phyloP scores from a whole-genome alignment of 306 rosid species.

The Quercus parvula region DNA sequence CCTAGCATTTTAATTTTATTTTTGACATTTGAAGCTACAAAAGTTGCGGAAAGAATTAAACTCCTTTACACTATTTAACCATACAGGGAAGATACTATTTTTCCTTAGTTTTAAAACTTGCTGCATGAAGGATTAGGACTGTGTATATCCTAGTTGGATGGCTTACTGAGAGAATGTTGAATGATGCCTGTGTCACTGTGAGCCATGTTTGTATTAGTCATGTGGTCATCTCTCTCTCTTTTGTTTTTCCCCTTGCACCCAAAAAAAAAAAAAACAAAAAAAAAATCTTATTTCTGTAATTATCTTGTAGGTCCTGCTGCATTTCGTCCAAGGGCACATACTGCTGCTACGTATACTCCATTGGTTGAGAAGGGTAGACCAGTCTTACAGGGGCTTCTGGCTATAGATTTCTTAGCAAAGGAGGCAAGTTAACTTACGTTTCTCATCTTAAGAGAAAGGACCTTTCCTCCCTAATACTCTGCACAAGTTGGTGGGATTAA shows the following conservation, averaged over 20 bases:
- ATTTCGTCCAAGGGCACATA: conserved; percentile 95
- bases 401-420: conserved; percentile 87
- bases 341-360: conserved; percentile 66
- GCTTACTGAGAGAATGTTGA: conserved; percentile 9
- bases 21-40: conserved; percentile 4
- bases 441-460: neutral
- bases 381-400: conserved; percentile 92
- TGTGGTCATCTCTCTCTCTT: neutral
- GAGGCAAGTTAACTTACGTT: conserved; percentile 55
- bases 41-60: conserved; percentile 8
- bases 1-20: neutral
- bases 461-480: neutral
- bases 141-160: conserved; percentile 12
- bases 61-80: neutral
- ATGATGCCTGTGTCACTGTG: neutral
- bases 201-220: neutral
- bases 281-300: conserved; percentile 23
- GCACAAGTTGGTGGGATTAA: neutral
- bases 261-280: neutral
- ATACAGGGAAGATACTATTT: neutral
- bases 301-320: conserved; percentile 92
- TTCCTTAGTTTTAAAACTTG: neutral
- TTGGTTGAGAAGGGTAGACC: conserved; percentile 96
- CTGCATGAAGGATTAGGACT: neutral
- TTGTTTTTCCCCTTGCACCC: neutral